phyloP scores from a whole-genome alignment of 1,284 basidiomycete species.

The Vanrija humicola region DNA sequence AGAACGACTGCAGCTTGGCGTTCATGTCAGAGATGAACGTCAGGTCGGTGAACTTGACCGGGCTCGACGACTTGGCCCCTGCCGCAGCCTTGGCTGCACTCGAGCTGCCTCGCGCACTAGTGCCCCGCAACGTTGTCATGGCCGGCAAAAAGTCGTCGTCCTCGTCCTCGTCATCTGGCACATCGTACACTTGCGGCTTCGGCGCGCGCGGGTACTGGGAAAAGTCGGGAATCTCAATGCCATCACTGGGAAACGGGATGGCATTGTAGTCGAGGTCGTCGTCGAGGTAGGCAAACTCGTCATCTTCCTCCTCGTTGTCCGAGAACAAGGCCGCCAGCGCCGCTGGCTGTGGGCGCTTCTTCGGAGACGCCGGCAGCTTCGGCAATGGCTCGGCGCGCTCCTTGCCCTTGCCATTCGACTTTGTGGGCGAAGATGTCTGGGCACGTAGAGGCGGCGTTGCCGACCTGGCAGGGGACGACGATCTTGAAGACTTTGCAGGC shows the following conservation, averaged over 20 bases:
- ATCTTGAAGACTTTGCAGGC: too few species aligned
- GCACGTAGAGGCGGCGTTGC: too few species aligned
- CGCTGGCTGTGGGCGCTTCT: background rate
- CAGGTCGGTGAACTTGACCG: conserved; percentile 6
- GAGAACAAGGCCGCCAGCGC: background rate
- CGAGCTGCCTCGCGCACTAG: background rate
- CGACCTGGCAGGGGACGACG: too few species aligned
- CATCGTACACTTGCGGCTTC: background rate
- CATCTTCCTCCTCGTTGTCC: background rate
- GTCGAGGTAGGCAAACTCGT: background rate
- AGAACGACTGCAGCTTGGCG: conserved; percentile 24
- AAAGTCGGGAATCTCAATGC: conserved; percentile 10
- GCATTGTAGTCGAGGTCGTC: background rate
- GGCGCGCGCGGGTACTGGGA: background rate
- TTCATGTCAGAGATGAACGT: conserved; percentile 23
- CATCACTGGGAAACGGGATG: background rate
- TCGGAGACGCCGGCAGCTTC: background rate
- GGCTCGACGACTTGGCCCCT: background rate
- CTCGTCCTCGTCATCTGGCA: background rate
- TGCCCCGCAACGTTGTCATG: background rate
- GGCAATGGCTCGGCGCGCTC: too few species aligned
- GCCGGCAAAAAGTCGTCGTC: background rate
- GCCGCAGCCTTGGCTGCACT: background rate
- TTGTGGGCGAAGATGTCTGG: too few species aligned
- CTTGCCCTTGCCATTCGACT: too few species aligned